Evolutionary conservation across 805 yeast genomes (phyloP).

Genomic region (Pichia membranifaciens): DNA sequence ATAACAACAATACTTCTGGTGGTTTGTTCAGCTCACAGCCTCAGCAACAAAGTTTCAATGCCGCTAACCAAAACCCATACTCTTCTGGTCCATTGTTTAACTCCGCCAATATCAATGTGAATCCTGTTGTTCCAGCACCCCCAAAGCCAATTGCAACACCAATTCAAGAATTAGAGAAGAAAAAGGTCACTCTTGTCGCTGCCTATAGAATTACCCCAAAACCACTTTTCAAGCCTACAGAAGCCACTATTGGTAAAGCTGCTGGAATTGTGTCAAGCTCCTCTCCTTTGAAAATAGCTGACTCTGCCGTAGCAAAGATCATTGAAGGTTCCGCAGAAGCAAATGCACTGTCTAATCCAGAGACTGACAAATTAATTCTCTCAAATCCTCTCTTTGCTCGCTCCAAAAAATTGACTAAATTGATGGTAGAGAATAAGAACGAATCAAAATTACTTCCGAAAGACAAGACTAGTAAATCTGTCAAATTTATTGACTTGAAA

Average conservation of each 20-base stretch:
- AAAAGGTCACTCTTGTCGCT: slow-evolving; percentile 51
- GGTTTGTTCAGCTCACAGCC: slow-evolving; percentile 27
- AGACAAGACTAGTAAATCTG: not conserved
- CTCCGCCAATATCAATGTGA: slow-evolving; percentile 21
- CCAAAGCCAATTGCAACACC: slow-evolving; percentile 50
- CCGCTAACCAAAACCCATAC: slow-evolving; percentile 58
- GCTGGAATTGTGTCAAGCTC: slow-evolving; percentile 24
- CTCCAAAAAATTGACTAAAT: slow-evolving; percentile 44
- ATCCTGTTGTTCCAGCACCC: slow-evolving; percentile 37
- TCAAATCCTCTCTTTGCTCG: slow-evolving; percentile 70
- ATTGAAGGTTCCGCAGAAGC: slow-evolving; percentile 17
- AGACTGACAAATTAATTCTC: slow-evolving; percentile 62
- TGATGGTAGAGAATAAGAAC: slow-evolving; percentile 44
- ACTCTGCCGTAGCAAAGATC: slow-evolving; percentile 24
- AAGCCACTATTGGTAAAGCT: slow-evolving; percentile 18
- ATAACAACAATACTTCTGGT: slow-evolving; percentile 14
- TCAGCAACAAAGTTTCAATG: slow-evolving; percentile 26
- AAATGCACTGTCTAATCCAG: slow-evolving; percentile 23
- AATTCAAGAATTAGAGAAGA: slow-evolving; percentile 41
- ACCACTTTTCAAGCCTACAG: slow-evolving; percentile 40
- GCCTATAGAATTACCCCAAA: slow-evolving; percentile 64
- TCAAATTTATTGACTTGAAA: slow-evolving; percentile 32
- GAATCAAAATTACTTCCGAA: slow-evolving; percentile 18
- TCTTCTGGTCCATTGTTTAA: slow-evolving; percentile 69
- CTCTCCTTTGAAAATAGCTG: slow-evolving; percentile 12